Base-by-base conservation (phyloP, 2,329 filamentous ascomycete species). In the Pseudopithomyces chartarum region DNA sequence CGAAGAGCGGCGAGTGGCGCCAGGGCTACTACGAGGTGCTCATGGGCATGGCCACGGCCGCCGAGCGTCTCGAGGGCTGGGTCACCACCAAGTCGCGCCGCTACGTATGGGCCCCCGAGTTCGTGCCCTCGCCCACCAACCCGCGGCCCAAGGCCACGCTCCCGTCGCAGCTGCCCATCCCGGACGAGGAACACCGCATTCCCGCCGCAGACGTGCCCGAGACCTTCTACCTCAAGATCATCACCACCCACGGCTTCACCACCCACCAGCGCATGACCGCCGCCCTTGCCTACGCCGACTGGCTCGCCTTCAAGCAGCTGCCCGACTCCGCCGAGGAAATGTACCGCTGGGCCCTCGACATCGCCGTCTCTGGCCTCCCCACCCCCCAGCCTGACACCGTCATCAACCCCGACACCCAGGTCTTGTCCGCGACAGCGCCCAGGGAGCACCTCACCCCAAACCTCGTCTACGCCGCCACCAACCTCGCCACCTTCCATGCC, bases 1-100 rank as follows among this genome's bases (percentile, higher is more conserved):
- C 78, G 6, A 96, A 92, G 79, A 89, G 87, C 60, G 91, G 96
- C 75, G 82, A 89, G 48, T 98, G 93, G 94, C 82, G 89, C 66
- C 83, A 91, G 54, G 92, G 92, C 1, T 98, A 98, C 76, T 92
- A 89, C 68, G 87, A 96, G 68, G 84, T 88, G 2, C 78, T 97
- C 45, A 91, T 97, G 86, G 83, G 89, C 11, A 86, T 86, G 57
- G 93, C 89, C 0, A 85, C 86, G 62, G 86, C 88, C 0, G 87
- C 92, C 4, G 93, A 97, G 76, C 86, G 93, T 64, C 79, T 96
- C 22, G 91, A 97, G 61, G 90, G 89, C 46, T 92, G 88, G 83
- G 81, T 96, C 15, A 81, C 84, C 42, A 92, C 96, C 74, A 86
- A 77, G 43, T 88, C 63, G 62, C 65, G 68, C 36, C 82, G 84